These are phyloP conservation scores for Blumeriella jaapii DNA, from an alignment of 2,329 filamentous ascomycete genomes.

Conservation along the genomic window DNA sequence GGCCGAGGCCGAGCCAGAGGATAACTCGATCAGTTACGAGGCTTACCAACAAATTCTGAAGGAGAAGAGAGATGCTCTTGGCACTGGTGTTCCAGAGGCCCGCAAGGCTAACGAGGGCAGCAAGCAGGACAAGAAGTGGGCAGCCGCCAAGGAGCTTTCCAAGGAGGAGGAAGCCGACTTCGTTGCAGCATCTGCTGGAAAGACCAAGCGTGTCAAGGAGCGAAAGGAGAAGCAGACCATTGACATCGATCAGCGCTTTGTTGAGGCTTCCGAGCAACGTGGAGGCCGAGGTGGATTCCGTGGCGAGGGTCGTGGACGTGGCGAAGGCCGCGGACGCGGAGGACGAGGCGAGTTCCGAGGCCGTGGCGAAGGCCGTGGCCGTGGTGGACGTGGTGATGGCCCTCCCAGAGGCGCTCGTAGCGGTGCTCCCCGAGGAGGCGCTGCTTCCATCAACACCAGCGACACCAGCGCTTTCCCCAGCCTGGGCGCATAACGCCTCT, in stretches of 20 bases:
- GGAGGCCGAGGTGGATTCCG: conserved; percentile 33
- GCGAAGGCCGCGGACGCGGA: conserved; percentile 41
- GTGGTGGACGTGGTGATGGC: conserved; percentile 38
- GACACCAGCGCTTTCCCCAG: conserved; percentile 42
- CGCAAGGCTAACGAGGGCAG: conserved; percentile 89
- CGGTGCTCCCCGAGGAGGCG: conserved; percentile 26
- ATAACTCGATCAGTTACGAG: conserved; percentile 81
- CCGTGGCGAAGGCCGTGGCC: conserved; percentile 35
- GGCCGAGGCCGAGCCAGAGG: conserved; percentile 40
- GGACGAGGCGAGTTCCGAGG: conserved; percentile 30
- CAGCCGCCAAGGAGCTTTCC: conserved; percentile 60
- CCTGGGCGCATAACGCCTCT: conserved; percentile 31
- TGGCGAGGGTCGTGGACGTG: conserved; percentile 29
- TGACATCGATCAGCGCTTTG: conserved; percentile 76
- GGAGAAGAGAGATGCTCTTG: conserved; percentile 65
- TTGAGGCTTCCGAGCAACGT: conserved; percentile 51
- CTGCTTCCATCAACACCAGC: conserved; percentile 34
- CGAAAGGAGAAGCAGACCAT: conserved; percentile 84
- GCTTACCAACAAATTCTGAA: conserved; percentile 74
- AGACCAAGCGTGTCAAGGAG: conserved; percentile 76
- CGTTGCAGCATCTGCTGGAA: conserved; percentile 62
- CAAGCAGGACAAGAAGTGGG: conserved; percentile 88
- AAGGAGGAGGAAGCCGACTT: conserved; percentile 62
- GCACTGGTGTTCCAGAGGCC: conserved; percentile 52
- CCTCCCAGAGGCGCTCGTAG: conserved; percentile 34